phyloP scores from a whole-genome alignment of 2,329 filamentous ascomycete species.

The Metarhizium rileyi region DNA sequence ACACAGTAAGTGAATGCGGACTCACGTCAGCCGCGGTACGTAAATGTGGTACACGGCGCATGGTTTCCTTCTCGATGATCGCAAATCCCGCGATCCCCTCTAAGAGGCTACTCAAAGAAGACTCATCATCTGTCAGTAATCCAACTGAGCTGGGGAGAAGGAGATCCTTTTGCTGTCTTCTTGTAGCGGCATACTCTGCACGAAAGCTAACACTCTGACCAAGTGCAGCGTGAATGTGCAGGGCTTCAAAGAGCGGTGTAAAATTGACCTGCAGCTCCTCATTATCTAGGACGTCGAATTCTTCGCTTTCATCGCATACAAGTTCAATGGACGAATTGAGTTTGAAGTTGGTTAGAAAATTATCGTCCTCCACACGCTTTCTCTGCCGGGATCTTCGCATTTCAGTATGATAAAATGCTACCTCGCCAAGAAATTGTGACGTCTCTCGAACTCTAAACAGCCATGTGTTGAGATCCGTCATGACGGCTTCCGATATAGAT shows the following conservation, averaged over 20 bases:
- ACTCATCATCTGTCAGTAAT: slow-evolving; percentile 72
- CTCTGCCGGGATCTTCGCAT: slow-evolving; percentile 74
- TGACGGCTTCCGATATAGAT: slow-evolving; percentile 90
- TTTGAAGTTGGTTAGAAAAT: slow-evolving; percentile 73
- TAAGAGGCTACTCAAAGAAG: slow-evolving; percentile 77
- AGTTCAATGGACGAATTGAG: slow-evolving; percentile 93
- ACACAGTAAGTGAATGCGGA: neutral
- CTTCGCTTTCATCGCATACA: slow-evolving; percentile 88
- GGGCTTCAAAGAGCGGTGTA: slow-evolving; percentile 82
- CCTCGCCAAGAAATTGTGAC: slow-evolving; percentile 89
- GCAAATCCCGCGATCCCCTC: slow-evolving; percentile 95
- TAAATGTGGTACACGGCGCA: slow-evolving; percentile 75
- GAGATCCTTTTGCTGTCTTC: slow-evolving; percentile 84
- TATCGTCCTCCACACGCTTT: slow-evolving; percentile 66
- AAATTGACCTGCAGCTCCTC: slow-evolving; percentile 94
- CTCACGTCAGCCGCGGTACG: slow-evolving; percentile 72
- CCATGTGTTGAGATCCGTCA: slow-evolving; percentile 96
- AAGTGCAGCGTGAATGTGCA: slow-evolving; percentile 93
- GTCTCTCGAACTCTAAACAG: slow-evolving; percentile 90
- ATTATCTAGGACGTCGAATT: slow-evolving; percentile 91
- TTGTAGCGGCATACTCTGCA: slow-evolving; percentile 82
- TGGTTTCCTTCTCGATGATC: slow-evolving; percentile 90
- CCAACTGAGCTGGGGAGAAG: slow-evolving; percentile 69
- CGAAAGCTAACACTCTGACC: slow-evolving; percentile 88
- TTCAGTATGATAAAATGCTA: slow-evolving; percentile 94